A percentile compares a stretch with the other conserved stretches of the same genome.
These are phyloP conservation scores for Heterobasidion annosum DNA, from an alignment of 1,284 basidiomycete species.

Conservation along the genomic window DNA sequence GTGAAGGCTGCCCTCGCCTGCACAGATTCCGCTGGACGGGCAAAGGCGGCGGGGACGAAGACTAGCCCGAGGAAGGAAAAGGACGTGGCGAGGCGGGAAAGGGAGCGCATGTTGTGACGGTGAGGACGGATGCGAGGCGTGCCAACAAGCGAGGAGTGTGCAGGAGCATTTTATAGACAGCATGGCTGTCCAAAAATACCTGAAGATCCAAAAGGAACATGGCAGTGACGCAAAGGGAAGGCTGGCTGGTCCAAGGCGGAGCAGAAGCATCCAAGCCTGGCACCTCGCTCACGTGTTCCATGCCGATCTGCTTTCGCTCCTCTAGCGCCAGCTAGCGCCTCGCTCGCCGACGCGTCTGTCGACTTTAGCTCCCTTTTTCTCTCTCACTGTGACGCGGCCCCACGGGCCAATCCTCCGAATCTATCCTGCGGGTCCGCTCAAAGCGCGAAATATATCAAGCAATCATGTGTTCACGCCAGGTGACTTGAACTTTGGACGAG, in stretches of 20 bases:
- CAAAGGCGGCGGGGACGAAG: constrained; percentile 3
- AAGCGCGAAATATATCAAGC: too few relatives aligned
- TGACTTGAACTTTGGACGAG: too few relatives aligned
- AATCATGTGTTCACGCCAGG: too few relatives aligned
- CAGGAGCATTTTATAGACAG: background rate
- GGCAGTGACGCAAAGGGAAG: background rate
- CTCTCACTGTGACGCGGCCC: too few relatives aligned
- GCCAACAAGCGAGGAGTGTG: background rate
- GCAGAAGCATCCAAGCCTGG: too few relatives aligned
- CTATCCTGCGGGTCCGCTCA: too few relatives aligned
- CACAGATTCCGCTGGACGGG: background rate
- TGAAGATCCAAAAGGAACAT: constrained; percentile 7
- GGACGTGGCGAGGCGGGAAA: constrained; percentile 4
- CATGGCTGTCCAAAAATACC: background rate
- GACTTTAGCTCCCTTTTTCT: too few relatives aligned
- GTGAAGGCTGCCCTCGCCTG: constrained; percentile 17
- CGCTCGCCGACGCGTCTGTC: too few relatives aligned
- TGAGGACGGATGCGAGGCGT: constrained; percentile 11
- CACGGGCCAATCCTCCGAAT: too few relatives aligned
- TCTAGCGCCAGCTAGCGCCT: too few relatives aligned
- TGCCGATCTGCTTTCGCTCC: too few relatives aligned
- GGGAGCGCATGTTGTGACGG: constrained; percentile 19
- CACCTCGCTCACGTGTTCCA: too few relatives aligned
- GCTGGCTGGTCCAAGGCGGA: background rate
- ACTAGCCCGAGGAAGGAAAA: constrained; percentile 8